Conservation (phyloP, 306 rosid species). For the Acacia melanoxylon region DNA sequence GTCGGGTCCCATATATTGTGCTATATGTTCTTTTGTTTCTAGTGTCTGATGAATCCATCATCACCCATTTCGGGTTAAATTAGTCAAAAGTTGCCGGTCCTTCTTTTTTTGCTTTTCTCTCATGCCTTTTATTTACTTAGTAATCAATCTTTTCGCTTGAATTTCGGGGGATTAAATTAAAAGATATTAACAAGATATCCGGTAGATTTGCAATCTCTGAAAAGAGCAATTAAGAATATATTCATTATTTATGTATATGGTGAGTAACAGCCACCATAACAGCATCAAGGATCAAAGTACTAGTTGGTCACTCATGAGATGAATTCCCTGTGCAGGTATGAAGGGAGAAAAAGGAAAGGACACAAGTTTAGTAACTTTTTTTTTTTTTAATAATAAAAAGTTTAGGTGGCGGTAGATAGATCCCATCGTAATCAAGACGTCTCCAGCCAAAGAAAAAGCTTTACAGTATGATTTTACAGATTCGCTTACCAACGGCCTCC, state of each 20-base stretch:
- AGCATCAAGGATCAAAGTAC: background rate
- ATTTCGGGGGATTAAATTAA: background rate
- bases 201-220: background rate
- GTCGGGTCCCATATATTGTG: slow-evolving; percentile 10
- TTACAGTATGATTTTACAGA: too few species aligned
- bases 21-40: slow-evolving; percentile 27
- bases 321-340: background rate
- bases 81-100: slow-evolving; percentile 35
- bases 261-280: background rate
- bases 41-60: background rate
- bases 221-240: background rate
- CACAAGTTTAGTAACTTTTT: background rate
- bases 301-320: background rate
- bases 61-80: background rate
- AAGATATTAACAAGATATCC: background rate
- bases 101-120: background rate
- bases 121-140: background rate
- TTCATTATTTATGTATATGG: background rate
- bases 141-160: background rate
- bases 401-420: too few species aligned
- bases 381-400: too few species aligned
- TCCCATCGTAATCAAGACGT: too few species aligned
- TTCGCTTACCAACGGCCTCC: too few species aligned
- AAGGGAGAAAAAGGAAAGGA: background rate
- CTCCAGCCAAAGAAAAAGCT: too few species aligned